phyloP scores from a whole-genome alignment of 768 basidiomycete genomes.

The Phanerodontia chrysosporium region DNA sequence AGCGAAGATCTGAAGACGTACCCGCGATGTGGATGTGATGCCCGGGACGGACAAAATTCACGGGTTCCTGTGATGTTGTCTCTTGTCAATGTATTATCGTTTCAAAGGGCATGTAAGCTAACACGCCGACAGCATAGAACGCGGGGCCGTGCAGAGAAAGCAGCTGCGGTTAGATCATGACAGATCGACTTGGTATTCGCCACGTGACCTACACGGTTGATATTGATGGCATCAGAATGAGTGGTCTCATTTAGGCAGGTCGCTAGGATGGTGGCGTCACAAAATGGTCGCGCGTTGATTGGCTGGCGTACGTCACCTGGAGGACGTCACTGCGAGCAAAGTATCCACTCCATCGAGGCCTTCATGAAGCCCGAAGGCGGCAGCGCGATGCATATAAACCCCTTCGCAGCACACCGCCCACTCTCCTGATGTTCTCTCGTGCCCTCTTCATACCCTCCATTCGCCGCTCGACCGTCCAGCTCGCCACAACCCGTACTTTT shows the following conservation, averaged over 20 bases:
- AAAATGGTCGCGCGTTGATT: neutral
- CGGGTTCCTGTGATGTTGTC: too few species aligned
- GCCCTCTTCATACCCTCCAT: neutral
- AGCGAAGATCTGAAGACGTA: neutral
- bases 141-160: too few species aligned
- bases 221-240: neutral
- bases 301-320: conserved; percentile 4
- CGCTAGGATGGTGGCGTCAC: neutral
- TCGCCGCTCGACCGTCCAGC: neutral
- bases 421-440: neutral
- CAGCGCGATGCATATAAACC: neutral
- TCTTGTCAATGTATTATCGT: too few species aligned
- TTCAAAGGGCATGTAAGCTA: too few species aligned
- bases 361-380: neutral
- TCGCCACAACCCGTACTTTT: neutral
- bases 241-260: neutral
- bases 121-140: too few species aligned
- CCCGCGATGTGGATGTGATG: neutral
- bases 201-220: too few species aligned
- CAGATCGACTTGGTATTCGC: too few species aligned
- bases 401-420: too few species aligned
- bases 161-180: too few species aligned
- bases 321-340: neutral
- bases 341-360: neutral
- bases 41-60: too few species aligned